Evolutionary conservation across 257 asterid genomes (phyloP).

Genomic region (Scutellaria barbata): DNA sequence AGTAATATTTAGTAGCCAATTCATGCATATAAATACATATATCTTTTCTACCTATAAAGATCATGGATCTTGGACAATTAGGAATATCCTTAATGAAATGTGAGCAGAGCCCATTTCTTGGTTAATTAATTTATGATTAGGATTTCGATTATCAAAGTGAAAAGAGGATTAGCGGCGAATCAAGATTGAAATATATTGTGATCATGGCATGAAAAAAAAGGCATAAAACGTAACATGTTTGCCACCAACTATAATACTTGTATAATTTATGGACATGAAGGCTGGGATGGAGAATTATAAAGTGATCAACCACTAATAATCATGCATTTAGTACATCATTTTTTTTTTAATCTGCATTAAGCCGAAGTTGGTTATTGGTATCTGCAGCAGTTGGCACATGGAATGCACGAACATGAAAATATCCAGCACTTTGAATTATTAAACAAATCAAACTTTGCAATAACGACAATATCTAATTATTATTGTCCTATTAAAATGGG

Average conservation of each 20-base stretch:
- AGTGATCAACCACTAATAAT: constrained; percentile 29
- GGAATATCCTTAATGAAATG: too few relatives aligned
- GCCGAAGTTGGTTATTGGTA: constrained; percentile 34
- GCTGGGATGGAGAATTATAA: constrained; percentile 19
- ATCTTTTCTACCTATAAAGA: too few relatives aligned
- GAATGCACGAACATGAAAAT: constrained; percentile 34
- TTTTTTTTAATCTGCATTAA: constrained; percentile 6
- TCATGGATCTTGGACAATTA: too few relatives aligned
- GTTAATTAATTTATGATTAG: constrained; percentile 3
- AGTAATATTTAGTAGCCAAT: too few relatives aligned
- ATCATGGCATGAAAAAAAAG: not conserved
- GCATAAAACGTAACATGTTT: constrained; percentile 14
- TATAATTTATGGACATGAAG: not conserved
- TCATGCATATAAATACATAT: too few relatives aligned
- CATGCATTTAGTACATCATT: constrained; percentile 15
- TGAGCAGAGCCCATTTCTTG: not conserved
- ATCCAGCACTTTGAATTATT: constrained; percentile 27
- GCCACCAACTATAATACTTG: not conserved
- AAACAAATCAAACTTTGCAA: constrained; percentile 19
- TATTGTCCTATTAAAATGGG: not conserved
- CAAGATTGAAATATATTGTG: too few relatives aligned
- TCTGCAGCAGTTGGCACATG: constrained; percentile 46
- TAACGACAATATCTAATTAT: not conserved
- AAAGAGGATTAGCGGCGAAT: constrained; percentile 25
- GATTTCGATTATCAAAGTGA: constrained; percentile 12